Base-by-base conservation (phyloP, 805 yeast species). In the Candida nemodendra region DNA sequence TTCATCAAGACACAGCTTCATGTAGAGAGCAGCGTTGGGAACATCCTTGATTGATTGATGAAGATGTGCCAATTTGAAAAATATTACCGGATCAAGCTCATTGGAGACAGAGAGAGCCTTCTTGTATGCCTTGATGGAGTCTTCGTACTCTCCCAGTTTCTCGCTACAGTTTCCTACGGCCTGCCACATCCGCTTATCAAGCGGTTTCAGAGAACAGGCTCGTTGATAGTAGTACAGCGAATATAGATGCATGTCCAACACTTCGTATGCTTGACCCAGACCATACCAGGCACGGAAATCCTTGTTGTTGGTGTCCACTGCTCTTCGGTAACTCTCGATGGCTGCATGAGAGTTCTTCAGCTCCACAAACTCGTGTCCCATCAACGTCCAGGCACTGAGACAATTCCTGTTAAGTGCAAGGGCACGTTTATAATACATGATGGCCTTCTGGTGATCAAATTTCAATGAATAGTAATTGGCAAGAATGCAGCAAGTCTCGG, bases 221-320 rank as follows among this genome's bases (percentile, higher is more conserved):
- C 83, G 72, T 62, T 93, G 96, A 59, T 88, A 93, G 59, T 93
- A 93, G 61, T 88, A 91, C 29, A 90, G 67, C 0, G 98, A 90
- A 56, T 90, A 93, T 43, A 86, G 68, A 57, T 87, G 93, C 96
- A 91, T 91, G 50, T 91, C 97, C 39, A 91, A 66, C 9, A 93
- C 95, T 60, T 93, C 99, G 58, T 93, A 93, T 1, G 98, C 98
- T 62, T 93, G 98, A 0, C 99, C 99, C 36, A 93, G 68, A 2
- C 99, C 99, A 61, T 91, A 93, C 99, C 99, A 93, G 0, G 98
- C 98, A 35, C 96, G 70, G 59, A 85, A 95, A 58, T 93, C 99
- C 54, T 84, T 82, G 30, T 80, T 75, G 54, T 86, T 87, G 2
- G 90, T 81, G 57, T 89, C 96, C 1, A 90, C 91, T 0, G 98